Conservation (phyloP, 2,329 filamentous ascomycete genomes). For the Exophiala alcalophila region DNA sequence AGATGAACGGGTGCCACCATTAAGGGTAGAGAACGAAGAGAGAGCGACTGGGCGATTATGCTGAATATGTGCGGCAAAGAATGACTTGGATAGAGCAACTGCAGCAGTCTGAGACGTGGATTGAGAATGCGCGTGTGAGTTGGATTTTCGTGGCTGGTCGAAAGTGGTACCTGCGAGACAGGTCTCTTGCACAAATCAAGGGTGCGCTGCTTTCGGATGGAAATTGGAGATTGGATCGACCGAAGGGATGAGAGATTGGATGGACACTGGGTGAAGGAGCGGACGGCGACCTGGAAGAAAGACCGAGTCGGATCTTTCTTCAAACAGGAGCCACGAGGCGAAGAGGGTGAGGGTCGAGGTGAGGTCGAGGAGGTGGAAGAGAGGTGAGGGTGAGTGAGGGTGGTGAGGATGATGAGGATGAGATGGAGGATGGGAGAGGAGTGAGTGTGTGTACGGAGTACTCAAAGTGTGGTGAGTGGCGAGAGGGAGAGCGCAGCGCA, state of each 20-base stretch:
- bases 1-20: conserved; percentile 25
- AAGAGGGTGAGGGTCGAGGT: no score
- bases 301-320: conserved; percentile 26
- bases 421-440: conserved; percentile 43
- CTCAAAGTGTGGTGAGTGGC: background rate
- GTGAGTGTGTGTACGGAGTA: no score
- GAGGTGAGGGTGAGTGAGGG: conserved; percentile 37
- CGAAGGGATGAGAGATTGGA: conserved; percentile 13
- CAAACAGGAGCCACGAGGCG: conserved; percentile 28
- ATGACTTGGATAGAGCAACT: conserved; percentile 16
- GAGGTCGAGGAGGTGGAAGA: conserved; percentile 17
- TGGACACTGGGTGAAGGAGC: conserved; percentile 25
- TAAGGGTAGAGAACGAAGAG: no score
- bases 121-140: no score
- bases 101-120: conserved; percentile 5
- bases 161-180: conserved; percentile 12
- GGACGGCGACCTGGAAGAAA: conserved; percentile 32
- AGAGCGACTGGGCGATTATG: conserved; percentile 8
- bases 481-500: background rate
- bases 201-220: conserved; percentile 7
- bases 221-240: conserved; percentile 8
- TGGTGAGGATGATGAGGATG: conserved; percentile 2
- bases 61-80: conserved; percentile 16
- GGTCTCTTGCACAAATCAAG: conserved; percentile 5
- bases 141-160: conserved; percentile 2